Base-by-base conservation (phyloP, 805 yeast species). In the Pichia heedii region DNA sequence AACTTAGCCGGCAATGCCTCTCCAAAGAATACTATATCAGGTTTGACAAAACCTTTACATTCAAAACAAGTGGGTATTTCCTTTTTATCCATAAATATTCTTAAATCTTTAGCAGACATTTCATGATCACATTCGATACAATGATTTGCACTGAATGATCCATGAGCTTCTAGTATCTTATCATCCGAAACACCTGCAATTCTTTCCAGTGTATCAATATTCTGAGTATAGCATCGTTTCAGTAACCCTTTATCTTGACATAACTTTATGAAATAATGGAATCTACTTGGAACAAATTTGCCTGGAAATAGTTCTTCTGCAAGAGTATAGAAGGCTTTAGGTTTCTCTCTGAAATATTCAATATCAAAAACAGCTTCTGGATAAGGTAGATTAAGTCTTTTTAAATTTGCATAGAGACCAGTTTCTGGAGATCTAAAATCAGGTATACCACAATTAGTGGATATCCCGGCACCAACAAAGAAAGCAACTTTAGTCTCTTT, bases 321-420 rank as follows among this genome's bases (percentile, higher is more conserved):
- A 41, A 90, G 67, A 0, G 84, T 76, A 56, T 84, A 88, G 57
- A 90, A 90, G 0, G 97, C 93, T 47, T 76, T 70, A 0, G 97
- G 97, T 41, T 75, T 73, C 44, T 82, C 69, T 37, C 71, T 65
- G 62, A 87, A 86, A 58, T 76, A 90, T 18, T 81, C 89, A 35
- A 90, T 81, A 57, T 89, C 97, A 59, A 90, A 90, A 1, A 90
- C 96, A 0, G 97, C 97, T 58, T 90, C 98, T 1, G 97, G 93
- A 58, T 77, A 88, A 6, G 97, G 97, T 39, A 90, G 66, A 30
- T 84, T 71, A 33, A 89, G 68, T 50, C 77, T 71, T 19, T 81
- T 70, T 41, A 90, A 67, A 58, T 90, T 90, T 50, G 88, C 76
- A 55, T 90, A 90, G 7, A 90, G 71, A 0, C 95, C 95, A 1